Conservation (phyloP, 148 eudicot species). For the Chenopodium quinoa region DNA sequence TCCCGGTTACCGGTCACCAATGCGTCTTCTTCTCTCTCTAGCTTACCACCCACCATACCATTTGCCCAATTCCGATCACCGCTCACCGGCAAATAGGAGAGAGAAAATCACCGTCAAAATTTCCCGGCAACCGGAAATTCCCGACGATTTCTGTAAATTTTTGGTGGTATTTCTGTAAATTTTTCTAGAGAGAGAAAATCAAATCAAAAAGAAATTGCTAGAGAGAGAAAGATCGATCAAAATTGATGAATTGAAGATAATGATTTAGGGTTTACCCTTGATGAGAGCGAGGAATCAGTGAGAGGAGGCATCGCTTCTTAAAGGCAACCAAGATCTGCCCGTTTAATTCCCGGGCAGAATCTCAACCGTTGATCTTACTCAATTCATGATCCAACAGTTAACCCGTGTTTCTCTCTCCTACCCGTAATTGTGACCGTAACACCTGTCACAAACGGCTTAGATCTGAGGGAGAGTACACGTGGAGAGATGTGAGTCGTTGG, state of each 20-base stretch:
- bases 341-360: conserved; percentile 22
- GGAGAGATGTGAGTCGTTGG: conserved; percentile 16
- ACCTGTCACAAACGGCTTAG: conserved; percentile 41
- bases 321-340: conserved; percentile 48
- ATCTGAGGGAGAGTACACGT: conserved; percentile 31
- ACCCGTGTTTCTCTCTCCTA: conserved; percentile 19
- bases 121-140: neutral
- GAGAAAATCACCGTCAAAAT: neutral
- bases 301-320: conserved; percentile 31
- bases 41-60: conserved; percentile 1
- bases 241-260: neutral
- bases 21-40: neutral
- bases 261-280: conserved; percentile 28
- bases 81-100: no score
- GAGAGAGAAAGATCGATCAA: neutral
- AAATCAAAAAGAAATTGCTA: neutral
- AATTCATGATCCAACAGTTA: conserved; percentile 24
- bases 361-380: conserved; percentile 11
- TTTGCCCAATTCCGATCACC: neutral
- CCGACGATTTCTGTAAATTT: neutral
- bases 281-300: conserved; percentile 29
- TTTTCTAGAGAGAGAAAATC: neutral
- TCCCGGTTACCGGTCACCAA: conserved; percentile 4
- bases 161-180: neutral
- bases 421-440: conserved; percentile 14